These are phyloP conservation scores for Xerocomus tenax DNA, from an alignment of 1,284 basidiomycete species.

Conservation along the genomic window DNA sequence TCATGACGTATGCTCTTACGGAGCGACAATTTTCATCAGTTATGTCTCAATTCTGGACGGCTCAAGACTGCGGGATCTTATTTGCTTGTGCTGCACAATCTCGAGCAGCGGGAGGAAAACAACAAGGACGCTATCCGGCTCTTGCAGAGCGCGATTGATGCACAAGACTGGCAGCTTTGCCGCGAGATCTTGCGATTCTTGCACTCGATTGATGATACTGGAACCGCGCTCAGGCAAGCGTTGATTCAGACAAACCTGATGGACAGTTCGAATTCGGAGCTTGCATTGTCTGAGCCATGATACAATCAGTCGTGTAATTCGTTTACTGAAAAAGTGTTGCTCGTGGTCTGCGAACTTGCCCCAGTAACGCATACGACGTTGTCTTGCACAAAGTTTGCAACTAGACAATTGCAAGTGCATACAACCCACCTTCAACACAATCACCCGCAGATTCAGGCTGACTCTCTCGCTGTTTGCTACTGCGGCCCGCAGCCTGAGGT, in stretches of 20 bases:
- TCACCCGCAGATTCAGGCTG: no score
- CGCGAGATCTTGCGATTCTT: slow-evolving; percentile 87
- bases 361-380: no score
- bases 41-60: slow-evolving; percentile 66
- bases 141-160: slow-evolving; percentile 63
- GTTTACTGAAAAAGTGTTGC: no score
- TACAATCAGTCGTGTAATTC: not conserved
- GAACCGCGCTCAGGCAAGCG: slow-evolving; percentile 58
- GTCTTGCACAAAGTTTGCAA: not conserved
- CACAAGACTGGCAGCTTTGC: slow-evolving; percentile 74
- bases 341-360: not conserved
- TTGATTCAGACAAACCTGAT: slow-evolving; percentile 37
- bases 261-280: slow-evolving; percentile 1
- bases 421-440: no score
- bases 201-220: slow-evolving; percentile 82
- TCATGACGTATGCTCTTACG: not conserved
- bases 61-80: slow-evolving; percentile 90
- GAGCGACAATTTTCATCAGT: slow-evolving; percentile 35
- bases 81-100: slow-evolving; percentile 84
- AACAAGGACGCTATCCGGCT: slow-evolving; percentile 73
- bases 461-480: not conserved
- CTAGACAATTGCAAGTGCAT: no score
- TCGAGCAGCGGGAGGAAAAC: slow-evolving; percentile 81
- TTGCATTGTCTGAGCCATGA: not conserved
- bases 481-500: not conserved